Conservation (phyloP, 192 early-diverging fungal species). For the Gamsiella multidivaricata region DNA sequence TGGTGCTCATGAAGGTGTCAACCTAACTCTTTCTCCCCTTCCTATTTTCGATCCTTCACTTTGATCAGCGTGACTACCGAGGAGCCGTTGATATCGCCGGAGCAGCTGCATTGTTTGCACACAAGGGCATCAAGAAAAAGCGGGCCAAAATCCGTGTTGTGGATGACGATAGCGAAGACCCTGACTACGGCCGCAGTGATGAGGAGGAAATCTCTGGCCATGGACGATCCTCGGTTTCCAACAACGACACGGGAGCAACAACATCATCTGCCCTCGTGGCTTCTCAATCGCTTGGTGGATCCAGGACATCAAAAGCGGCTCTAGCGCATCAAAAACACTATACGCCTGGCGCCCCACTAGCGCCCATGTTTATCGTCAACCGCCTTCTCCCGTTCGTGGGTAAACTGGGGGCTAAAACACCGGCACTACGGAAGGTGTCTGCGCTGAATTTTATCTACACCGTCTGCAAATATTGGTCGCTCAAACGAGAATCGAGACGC, state of each 20-base stretch:
- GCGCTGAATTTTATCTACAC: slow-evolving; percentile 66
- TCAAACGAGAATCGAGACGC: slow-evolving; percentile 89
- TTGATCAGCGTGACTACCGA: slow-evolving; percentile 60
- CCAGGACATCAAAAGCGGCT: slow-evolving; percentile 65
- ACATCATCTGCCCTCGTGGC: not conserved
- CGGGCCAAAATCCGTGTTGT: slow-evolving; percentile 14
- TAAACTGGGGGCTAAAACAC: slow-evolving; percentile 54
- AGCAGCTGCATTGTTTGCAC: slow-evolving; percentile 26
- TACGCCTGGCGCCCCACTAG: slow-evolving; percentile 68
- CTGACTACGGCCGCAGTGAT: slow-evolving; percentile 52
- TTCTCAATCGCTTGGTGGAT: slow-evolving; percentile 24
- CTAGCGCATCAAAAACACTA: slow-evolving; percentile 72
- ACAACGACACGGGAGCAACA: slow-evolving; percentile 26
- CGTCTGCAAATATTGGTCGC: slow-evolving; percentile 93
- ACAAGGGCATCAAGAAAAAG: slow-evolving; percentile 53
- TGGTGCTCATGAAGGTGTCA: too few relatives aligned
- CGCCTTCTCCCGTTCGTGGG: slow-evolving; percentile 58
- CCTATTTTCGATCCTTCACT: not conserved
- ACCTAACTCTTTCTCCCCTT: too few relatives aligned
- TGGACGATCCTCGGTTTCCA: not conserved
- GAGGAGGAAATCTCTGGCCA: slow-evolving; percentile 23
- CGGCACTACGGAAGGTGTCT: slow-evolving; percentile 55
- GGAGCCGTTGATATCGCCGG: slow-evolving; percentile 59
- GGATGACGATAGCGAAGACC: slow-evolving; percentile 52
- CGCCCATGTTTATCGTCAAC: slow-evolving; percentile 70